phyloP scores from a whole-genome alignment of 2,329 filamentous ascomycete genomes.

The Dactylellina cionopaga region DNA sequence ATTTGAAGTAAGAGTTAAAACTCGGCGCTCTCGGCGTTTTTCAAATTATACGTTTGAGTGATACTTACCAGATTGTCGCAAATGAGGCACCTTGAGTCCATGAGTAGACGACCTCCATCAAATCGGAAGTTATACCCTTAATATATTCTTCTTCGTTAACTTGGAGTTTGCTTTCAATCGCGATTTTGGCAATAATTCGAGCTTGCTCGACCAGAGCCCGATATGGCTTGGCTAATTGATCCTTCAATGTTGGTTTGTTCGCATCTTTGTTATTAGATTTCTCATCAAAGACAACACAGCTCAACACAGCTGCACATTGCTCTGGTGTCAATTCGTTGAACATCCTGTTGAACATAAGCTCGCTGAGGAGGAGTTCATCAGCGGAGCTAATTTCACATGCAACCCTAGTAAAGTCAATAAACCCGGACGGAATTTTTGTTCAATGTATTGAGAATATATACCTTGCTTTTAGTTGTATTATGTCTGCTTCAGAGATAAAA shows the following conservation, averaged over 20 bases:
- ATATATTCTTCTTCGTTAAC: conserved; percentile 91
- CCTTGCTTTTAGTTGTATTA: conserved; percentile 92
- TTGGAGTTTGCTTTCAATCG: conserved; percentile 89
- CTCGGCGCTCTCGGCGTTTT: neutral
- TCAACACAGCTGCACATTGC: conserved; percentile 83
- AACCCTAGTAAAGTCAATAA: conserved; percentile 66
- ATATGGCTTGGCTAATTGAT: conserved; percentile 86
- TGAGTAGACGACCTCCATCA: conserved; percentile 94
- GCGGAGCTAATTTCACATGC: conserved; percentile 98
- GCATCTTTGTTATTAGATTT: conserved; percentile 71
- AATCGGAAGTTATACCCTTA: conserved; percentile 86
- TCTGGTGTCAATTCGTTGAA: conserved; percentile 96
- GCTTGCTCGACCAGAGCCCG: conserved; percentile 88
- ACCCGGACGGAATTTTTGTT: neutral
- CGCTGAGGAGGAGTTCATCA: conserved; percentile 90
- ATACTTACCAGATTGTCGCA: conserved; percentile 88
- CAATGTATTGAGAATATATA: conserved; percentile 6
- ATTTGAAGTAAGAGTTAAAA: conserved; percentile 55
- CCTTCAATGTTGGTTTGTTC: conserved; percentile 74
- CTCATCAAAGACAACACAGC: conserved; percentile 97
- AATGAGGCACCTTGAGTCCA: conserved; percentile 94
- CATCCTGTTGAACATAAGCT: conserved; percentile 95
- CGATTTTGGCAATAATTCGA: conserved; percentile 88
- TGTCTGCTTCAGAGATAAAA: conserved; percentile 94
- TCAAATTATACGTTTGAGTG: neutral